Base-by-base conservation (phyloP, 139 green algal species). In the Chlamydomonas sp. region DNA sequence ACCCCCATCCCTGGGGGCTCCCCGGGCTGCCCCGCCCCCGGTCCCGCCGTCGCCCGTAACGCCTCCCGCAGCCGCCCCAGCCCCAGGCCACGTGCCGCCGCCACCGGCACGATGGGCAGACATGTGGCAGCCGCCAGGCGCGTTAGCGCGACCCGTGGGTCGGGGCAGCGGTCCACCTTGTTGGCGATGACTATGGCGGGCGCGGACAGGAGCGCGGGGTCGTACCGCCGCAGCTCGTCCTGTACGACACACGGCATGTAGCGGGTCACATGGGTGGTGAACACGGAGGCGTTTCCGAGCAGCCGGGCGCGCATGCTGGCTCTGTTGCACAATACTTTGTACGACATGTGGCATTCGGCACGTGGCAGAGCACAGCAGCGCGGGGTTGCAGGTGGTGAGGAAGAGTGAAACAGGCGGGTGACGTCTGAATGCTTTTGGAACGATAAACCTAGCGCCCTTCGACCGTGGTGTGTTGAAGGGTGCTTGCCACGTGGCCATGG, bases 131-230 rank as follows among this genome's bases (percentile, higher is more conserved):
- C 80, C 64, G 79, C 83, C 14, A 93, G 69, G 16, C 15, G 20
- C 4, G 66, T 49, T 20, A 93, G 17, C 3, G 90, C 88, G 12
- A 68, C 86, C 60, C 69, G 79, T 18, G 84, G 89, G 63, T 84
- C 80, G 15, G 72, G 6, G 49, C 90, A 62, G 57, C 87, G 74
- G 83, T 97, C 95, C 15, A 91, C 49, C 83, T 97, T 97, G 91
- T 96, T 97, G 67, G 90, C 94, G 12, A 97, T 85, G 14, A 97
- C 88, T n/a, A 97, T 57, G 3, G 88, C 79, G 1, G 93, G 90
- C 4, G 88, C 87, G 1, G 67, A 5, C 15, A 92, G 67, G 4
- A 96, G 77, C 2, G 15, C 17, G 0, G 87, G 72, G 3, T 90
- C 89, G 89, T 94, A 97, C 3, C 71, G 78, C 0, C 57, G n/a